Evolutionary conservation across 2,329 filamentous ascomycete genomes (phyloP).

Genomic region (Sclerotiophoma versabilis): DNA sequence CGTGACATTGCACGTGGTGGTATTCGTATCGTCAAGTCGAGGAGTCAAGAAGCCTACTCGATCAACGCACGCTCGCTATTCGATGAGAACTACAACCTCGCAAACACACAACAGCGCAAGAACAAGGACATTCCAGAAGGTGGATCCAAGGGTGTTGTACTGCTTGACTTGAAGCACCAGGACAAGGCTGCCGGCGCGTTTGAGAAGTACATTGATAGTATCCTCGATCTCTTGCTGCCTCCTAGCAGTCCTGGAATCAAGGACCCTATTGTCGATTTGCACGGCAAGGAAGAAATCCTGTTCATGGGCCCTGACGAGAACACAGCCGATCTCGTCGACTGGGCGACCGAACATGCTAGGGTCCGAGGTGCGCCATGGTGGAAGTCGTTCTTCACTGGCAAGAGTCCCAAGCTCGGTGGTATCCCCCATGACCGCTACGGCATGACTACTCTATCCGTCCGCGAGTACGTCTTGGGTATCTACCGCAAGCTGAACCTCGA

Average conservation of each 20-base stretch:
- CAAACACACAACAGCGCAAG: constrained; percentile 98
- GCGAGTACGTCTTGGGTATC: constrained; percentile 94
- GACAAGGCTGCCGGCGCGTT: constrained; percentile 92
- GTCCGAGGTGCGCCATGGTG: constrained; percentile 92
- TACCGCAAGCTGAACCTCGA: constrained; percentile 96
- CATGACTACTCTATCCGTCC: constrained; percentile 97
- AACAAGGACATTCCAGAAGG: constrained; percentile 99
- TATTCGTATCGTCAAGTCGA: constrained; percentile 98
- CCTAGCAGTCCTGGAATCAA: constrained; percentile 96
- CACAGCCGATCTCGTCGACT: constrained; percentile 94
- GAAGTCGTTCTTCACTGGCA: constrained; percentile 99
- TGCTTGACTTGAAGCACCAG: constrained; percentile 92
- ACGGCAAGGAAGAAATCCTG: constrained; percentile 93
- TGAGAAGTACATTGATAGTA: constrained; percentile 99
- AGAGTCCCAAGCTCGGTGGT: constrained; percentile 92
- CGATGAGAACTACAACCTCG: constrained; percentile 98
- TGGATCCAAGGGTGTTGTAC: constrained; percentile 95
- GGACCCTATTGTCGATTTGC: constrained; percentile 94
- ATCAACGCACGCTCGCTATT: constrained; percentile 98
- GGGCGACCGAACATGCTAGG: constrained; percentile 96
- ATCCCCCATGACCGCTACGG: constrained; percentile 96
- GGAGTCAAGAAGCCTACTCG: constrained; percentile 92
- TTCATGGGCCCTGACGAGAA: constrained; percentile 99
- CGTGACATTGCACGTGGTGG: constrained; percentile 95
- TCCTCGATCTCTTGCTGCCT: constrained; percentile 90